A percentile compares a stretch with the other conserved stretches of the same genome.
phyloP scores from a whole-genome alignment of 1,284 basidiomycete species.

The Naganishia sp. region DNA sequence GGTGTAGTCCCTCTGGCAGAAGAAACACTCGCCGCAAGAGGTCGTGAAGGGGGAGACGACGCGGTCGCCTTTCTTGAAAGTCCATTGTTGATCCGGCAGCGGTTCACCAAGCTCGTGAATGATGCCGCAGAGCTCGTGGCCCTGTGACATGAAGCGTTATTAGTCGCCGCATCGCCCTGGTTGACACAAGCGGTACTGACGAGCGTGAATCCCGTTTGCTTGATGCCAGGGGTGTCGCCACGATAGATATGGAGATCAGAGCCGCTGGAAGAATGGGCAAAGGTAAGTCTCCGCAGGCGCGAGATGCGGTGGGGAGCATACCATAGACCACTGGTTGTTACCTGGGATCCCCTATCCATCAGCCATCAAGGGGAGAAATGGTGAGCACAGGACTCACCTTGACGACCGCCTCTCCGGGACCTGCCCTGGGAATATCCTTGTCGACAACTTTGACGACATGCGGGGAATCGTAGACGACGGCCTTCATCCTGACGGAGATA shows the following conservation, averaged over 20 bases:
- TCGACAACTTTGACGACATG: slow-evolving; percentile 32
- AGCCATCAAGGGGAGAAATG: too few species aligned
- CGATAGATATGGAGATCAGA: slow-evolving; percentile 33
- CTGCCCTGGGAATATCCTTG: slow-evolving; percentile 31
- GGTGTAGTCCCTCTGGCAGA: slow-evolving; percentile 73
- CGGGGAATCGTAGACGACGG: slow-evolving; percentile 28
- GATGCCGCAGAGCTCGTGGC: slow-evolving; percentile 82
- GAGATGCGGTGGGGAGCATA: neutral
- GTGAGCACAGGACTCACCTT: slow-evolving; percentile 18
- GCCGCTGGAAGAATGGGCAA: slow-evolving; percentile 7
- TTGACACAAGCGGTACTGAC: slow-evolving; percentile 8
- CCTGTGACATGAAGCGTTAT: slow-evolving; percentile 42
- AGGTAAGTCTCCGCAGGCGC: neutral
- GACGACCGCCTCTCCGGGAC: slow-evolving; percentile 30
- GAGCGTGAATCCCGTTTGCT: slow-evolving; percentile 32
- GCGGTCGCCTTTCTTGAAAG: slow-evolving; percentile 72
- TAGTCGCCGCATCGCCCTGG: neutral
- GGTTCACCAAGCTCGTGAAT: slow-evolving; percentile 50
- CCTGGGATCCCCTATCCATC: neutral
- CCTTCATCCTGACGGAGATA: slow-evolving; percentile 25
- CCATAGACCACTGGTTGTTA: slow-evolving; percentile 34
- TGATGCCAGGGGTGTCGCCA: slow-evolving; percentile 25
- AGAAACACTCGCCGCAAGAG: slow-evolving; percentile 66
- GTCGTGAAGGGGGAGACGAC: slow-evolving; percentile 86
- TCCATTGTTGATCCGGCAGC: slow-evolving; percentile 53